Base-by-base conservation (phyloP, 2,329 filamentous ascomycete genomes). In the Colletotrichum tanaceti region DNA sequence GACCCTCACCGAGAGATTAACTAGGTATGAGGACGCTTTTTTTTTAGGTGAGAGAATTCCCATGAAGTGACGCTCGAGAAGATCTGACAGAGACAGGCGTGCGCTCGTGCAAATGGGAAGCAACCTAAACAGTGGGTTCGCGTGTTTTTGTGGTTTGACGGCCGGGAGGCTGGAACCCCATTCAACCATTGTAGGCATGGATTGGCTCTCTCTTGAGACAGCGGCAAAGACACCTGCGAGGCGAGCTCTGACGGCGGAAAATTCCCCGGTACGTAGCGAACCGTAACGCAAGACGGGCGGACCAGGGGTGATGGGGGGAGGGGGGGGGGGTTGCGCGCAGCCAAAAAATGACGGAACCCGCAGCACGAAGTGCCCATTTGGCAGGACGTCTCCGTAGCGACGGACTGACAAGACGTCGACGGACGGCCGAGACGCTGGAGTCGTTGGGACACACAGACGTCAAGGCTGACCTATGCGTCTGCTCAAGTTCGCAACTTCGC, bases 401-500 rank as follows among this genome's bases (percentile, higher is more conserved):
- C 47, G 24, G 49, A 54, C 22, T 22, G 38, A 53, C 20, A 50
- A 14, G 53, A 38, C 49, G 50, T 41, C 16, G 55, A 54, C 41
- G 44, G 38, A 39, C 38, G 20, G 13, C 22, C 32, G 32, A 38
- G 53, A 43, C 35, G 35, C 41, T 39, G 35, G 46, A 58, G 44
- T 46, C 44, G 44, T 14, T 58, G 43, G 52, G 38, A 18, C 47
- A 59, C 61, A 68, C 62, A 69, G 62, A 69, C 66, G 66, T 69
- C 54, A 61, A 69, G 66, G 66, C 66, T 66, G 62, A 66, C 66
- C 38, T 28, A 24, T 53, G 53, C 35, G 28, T 43, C 49, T n/a
- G 35, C 16, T 58, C 28, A 50, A 55, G 32, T 35, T 35, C 32
- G 32, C 32, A 10, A 35, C 32, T 22, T 39, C 41, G 32, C 47